Conservation (phyloP, 176 grass and related monocot genomes). For the Oryza nivara region DNA sequence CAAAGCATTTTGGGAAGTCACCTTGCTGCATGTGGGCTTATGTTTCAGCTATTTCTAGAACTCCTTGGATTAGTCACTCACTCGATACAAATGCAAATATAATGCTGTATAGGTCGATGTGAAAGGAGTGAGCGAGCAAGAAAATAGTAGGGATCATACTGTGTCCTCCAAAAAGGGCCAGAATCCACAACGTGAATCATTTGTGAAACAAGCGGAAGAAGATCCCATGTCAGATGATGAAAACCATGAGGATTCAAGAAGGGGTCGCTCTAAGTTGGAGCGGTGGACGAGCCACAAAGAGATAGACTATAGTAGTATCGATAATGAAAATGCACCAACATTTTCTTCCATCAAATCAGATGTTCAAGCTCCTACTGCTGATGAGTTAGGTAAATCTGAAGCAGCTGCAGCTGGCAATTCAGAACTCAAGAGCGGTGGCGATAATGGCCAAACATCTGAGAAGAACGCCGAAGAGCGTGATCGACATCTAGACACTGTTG, state of each 20-base stretch:
- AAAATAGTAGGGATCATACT: conserved; percentile 51
- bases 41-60: conserved; percentile 17
- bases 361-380: conserved; percentile 42
- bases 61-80: conserved; percentile 29
- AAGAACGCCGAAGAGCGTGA: conserved; percentile 62
- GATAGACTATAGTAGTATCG: conserved; percentile 67
- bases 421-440: conserved; percentile 52
- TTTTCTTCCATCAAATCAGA: conserved; percentile 53
- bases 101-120: conserved; percentile 51
- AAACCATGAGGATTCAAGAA: conserved; percentile 71
- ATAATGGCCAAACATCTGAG: conserved; percentile 55
- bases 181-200: conserved; percentile 50
- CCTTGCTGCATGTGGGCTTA: conserved; percentile 11
- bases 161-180: conserved; percentile 53
- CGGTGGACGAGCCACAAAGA: conserved; percentile 97
- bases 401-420: conserved; percentile 48
- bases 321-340: conserved; percentile 38
- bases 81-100: conserved; percentile 34
- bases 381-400: conserved; percentile 54
- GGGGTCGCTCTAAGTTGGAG: conserved; percentile 93
- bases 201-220: conserved; percentile 64
- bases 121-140: conserved; percentile 56
- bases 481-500: conserved; percentile 89
- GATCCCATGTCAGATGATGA: conserved; percentile 79
- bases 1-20: background rate